These are phyloP conservation scores for Alternaria postmessia DNA, from an alignment of 2,329 filamentous ascomycete genomes.

Conservation along the genomic window DNA sequence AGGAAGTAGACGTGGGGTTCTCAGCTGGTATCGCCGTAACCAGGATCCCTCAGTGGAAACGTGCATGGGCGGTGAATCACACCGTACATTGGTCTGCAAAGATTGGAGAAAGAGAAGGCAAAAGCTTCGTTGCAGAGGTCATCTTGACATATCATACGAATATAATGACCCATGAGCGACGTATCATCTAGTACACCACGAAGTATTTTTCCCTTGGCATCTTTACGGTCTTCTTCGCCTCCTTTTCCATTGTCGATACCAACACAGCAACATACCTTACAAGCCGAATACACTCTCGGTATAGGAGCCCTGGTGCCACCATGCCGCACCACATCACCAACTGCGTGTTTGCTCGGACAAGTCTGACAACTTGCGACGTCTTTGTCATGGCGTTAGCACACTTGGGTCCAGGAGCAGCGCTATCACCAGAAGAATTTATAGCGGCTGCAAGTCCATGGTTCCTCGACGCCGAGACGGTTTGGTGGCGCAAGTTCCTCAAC, in stretches of 20 bases:
- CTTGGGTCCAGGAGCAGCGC: slow-evolving; percentile 26
- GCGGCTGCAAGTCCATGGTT: slow-evolving; percentile 45
- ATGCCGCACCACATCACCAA: slow-evolving; percentile 43
- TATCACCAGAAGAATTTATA: slow-evolving; percentile 42
- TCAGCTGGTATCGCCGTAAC: slow-evolving; percentile 9
- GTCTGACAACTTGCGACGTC: slow-evolving; percentile 45
- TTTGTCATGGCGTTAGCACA: slow-evolving; percentile 43
- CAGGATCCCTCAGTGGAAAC: not conserved
- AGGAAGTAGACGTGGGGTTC: slow-evolving; percentile 1
- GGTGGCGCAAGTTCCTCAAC: slow-evolving; percentile 42
- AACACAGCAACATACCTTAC: not conserved
- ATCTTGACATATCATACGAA: not conserved
- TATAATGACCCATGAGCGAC: not conserved
- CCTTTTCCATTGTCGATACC: not conserved
- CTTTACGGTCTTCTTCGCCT: not conserved
- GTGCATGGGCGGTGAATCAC: slow-evolving; percentile 25
- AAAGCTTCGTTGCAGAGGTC: not conserved
- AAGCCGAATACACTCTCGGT: not conserved
- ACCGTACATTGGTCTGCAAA: slow-evolving; percentile 15
- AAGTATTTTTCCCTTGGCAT: not conserved
- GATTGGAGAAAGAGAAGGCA: not conserved
- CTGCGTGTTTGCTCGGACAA: slow-evolving; percentile 42
- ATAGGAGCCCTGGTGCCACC: not conserved
- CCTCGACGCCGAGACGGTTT: slow-evolving; percentile 44
- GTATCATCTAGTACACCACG: not conserved